These are phyloP conservation scores for Cydonia oblonga DNA, from an alignment of 331 rosid genomes.

Conservation along the genomic window DNA sequence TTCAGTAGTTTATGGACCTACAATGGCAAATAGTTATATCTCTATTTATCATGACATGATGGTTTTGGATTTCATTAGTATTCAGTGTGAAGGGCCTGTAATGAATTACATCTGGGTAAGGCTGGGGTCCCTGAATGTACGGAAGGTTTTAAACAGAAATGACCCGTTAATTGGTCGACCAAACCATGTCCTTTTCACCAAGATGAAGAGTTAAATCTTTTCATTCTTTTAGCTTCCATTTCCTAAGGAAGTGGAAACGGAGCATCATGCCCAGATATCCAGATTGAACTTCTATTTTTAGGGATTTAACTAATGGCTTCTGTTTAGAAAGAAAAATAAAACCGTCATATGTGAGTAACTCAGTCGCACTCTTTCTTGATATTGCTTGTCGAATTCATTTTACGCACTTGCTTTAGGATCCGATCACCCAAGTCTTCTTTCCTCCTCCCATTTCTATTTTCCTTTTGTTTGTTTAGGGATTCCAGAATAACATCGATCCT, in stretches of 20 bases:
- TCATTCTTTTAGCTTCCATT: neutral
- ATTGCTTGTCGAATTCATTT: neutral
- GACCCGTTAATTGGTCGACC: neutral
- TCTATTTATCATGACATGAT: neutral
- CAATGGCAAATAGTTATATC: neutral
- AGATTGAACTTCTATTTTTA: neutral
- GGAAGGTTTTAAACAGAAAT: neutral
- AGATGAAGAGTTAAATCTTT: neutral
- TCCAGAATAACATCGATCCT: neutral
- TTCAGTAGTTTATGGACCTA: neutral
- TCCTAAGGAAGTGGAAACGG: neutral
- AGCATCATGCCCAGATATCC: neutral
- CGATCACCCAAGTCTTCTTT: neutral
- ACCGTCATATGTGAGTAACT: neutral
- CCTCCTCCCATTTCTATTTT: neutral
- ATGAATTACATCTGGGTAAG: neutral
- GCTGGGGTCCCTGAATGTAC: neutral
- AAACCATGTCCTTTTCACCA: neutral
- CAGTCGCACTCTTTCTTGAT: neutral
- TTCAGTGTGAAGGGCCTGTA: neutral
- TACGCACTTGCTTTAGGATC: neutral
- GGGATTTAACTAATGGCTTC: neutral
- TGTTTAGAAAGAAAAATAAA: neutral
- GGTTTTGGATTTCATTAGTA: neutral
- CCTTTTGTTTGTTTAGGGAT: neutral